Percentiles rank a stretch among this genome's conserved stretches.
Conservation (phyloP, 1,139 yeast species). For the Lipomyces yarrowii region DNA sequence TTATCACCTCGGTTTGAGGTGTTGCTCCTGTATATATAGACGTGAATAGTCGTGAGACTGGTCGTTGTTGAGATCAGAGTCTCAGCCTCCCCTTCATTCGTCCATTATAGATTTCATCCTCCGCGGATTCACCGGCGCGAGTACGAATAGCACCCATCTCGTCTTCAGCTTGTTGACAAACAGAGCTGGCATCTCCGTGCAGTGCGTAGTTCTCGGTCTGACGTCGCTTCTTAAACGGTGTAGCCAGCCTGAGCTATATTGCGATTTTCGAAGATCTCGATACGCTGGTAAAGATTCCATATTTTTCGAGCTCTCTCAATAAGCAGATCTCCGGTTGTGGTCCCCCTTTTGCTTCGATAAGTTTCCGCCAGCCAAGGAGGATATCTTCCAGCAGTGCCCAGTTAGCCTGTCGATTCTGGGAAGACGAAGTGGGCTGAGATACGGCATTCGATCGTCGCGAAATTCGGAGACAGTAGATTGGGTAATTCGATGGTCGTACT, state of each 20-base stretch:
- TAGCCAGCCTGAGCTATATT: background rate
- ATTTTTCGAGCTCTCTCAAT: too few relatives aligned
- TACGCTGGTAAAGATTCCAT: conserved; percentile 3
- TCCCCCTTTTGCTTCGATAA: conserved; percentile 1
- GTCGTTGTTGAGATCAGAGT: too few relatives aligned
- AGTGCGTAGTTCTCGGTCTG: background rate
- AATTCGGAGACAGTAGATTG: background rate
- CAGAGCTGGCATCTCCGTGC: conserved; percentile 2
- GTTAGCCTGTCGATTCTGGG: background rate
- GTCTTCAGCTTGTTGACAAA: background rate
- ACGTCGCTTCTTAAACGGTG: conserved; percentile 1
- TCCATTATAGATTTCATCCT: conserved; percentile 2
- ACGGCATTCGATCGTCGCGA: background rate
- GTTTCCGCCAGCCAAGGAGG: conserved; percentile 1
- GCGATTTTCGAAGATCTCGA: background rate
- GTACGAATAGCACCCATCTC: background rate
- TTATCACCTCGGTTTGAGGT: background rate
- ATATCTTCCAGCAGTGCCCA: conserved; percentile 1
- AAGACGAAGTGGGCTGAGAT: conserved; percentile 1
- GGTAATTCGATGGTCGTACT: background rate
- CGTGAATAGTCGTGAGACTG: too few relatives aligned
- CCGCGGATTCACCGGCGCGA: background rate
- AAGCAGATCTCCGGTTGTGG: background rate
- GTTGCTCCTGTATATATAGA: too few relatives aligned
- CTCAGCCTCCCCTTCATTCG: too few relatives aligned